phyloP scores from a whole-genome alignment of 176 grass and related monocot genomes.

The Musa troglodytarum region DNA sequence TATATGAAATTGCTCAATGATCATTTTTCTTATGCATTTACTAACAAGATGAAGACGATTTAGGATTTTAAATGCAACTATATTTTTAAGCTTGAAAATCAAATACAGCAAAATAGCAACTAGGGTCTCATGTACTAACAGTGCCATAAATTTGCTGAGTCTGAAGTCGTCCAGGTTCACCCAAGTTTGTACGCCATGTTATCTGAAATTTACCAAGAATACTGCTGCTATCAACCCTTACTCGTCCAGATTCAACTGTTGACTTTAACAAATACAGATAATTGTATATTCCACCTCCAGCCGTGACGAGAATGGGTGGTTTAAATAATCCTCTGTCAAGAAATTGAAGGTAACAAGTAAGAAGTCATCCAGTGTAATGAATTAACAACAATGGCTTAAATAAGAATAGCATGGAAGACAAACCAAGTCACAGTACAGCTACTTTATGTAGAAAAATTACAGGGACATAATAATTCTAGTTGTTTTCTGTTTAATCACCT shows the following conservation, averaged over 20 bases:
- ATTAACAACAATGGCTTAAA: background rate
- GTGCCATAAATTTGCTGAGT: conserved; percentile 96
- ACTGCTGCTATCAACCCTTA: conserved; percentile 50
- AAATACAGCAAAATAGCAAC: background rate
- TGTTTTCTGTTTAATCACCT: conserved; percentile 33
- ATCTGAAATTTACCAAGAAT: conserved; percentile 99
- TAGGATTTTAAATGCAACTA: background rate
- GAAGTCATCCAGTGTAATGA: background rate
- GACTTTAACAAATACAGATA: conserved; percentile 75
- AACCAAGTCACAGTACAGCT: background rate
- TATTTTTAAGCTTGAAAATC: background rate
- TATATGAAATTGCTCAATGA: background rate
- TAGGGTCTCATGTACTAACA: conserved; percentile 34
- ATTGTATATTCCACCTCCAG: conserved; percentile 94
- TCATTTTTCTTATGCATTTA: background rate
- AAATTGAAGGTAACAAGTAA: background rate
- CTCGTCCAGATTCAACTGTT: conserved; percentile 36
- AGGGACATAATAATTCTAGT: background rate
- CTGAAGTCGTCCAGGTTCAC: conserved; percentile 92
- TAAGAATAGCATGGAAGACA: background rate
- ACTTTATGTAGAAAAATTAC: background rate
- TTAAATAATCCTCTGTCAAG: conserved; percentile 54
- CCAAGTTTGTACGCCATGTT: conserved; percentile 94
- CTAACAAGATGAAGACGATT: background rate
- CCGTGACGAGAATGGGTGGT: conserved; percentile 70